These are phyloP conservation scores for Prosopis cineraria DNA, from an alignment of 306 rosid species.

Conservation along the genomic window DNA sequence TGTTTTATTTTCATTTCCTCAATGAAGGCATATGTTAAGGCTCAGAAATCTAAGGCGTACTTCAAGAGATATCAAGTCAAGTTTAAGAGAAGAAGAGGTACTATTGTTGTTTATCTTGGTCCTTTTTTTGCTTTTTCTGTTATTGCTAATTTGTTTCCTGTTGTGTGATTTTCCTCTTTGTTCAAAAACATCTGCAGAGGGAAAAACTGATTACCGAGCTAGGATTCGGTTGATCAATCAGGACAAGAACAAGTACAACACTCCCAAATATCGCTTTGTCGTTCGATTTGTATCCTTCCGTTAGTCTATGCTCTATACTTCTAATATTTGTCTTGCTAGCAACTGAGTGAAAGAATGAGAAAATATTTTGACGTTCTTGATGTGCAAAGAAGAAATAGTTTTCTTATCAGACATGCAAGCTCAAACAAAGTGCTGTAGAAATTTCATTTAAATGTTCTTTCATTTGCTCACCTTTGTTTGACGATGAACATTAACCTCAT, in stretches of 20 bases:
- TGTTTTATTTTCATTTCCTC: neutral
- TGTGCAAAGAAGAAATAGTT: neutral
- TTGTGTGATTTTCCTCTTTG: neutral
- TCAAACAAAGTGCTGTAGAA: neutral
- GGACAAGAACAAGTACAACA: conserved; percentile 88
- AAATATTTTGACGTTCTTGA: neutral
- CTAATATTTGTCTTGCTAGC: neutral
- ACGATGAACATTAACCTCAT: neutral
- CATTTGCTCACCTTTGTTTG: neutral
- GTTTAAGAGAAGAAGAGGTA: conserved; percentile 56
- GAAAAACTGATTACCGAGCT: conserved; percentile 91
- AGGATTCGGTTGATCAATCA: conserved; percentile 88
- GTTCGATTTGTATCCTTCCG: conserved; percentile 81
- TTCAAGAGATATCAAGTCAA: conserved; percentile 54
- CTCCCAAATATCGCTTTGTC: conserved; percentile 81
- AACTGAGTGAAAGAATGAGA: neutral
- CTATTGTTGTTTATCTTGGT: neutral
- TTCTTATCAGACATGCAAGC: neutral
- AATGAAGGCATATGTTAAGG: conserved; percentile 37
- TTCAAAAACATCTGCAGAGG: conserved; percentile 52
- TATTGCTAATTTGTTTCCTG: neutral
- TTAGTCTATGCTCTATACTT: too few species aligned
- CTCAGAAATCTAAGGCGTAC: conserved; percentile 47
- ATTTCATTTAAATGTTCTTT: neutral
- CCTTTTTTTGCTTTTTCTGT: neutral